Conservation (phyloP, 352 stramenopile species). For the Phytopythium delawarense region DNA sequence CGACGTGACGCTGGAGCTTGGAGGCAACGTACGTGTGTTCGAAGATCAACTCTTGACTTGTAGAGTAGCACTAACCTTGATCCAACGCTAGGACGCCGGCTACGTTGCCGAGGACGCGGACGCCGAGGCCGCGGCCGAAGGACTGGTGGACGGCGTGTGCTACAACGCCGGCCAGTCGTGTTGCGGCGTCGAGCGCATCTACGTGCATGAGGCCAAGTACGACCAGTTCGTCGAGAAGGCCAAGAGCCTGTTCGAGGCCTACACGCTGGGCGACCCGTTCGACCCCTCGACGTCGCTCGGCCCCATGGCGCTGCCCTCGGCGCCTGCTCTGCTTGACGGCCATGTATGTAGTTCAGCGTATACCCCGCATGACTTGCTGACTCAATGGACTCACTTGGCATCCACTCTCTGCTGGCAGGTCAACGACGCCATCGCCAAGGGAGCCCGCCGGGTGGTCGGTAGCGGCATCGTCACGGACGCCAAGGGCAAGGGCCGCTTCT, state of each 20-base stretch:
- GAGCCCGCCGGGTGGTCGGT: conserved; percentile 48
- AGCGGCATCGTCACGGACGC: conserved; percentile 38
- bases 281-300: conserved; percentile 59
- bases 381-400: neutral
- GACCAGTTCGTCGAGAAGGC: conserved; percentile 72
- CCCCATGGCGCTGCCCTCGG: conserved; percentile 59
- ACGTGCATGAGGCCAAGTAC: conserved; percentile 80
- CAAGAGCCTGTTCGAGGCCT: conserved; percentile 58
- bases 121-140: conserved; percentile 52
- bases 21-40: conserved; percentile 52
- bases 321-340: conserved; percentile 38
- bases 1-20: conserved; percentile 78
- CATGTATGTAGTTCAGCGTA: neutral
- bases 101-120: conserved; percentile 76
- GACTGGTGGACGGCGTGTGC: conserved; percentile 74
- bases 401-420: conserved; percentile 26
- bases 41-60: neutral
- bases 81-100: conserved; percentile 43
- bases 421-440: conserved; percentile 70
- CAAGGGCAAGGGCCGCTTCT: conserved; percentile 66
- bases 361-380: neutral
- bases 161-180: conserved; percentile 87
- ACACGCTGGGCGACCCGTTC: conserved; percentile 60
- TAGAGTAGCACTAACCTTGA: neutral
- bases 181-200: conserved; percentile 81